Base-by-base conservation (phyloP, 2,329 filamentous ascomycete species). In the Penicillium decumbens region DNA sequence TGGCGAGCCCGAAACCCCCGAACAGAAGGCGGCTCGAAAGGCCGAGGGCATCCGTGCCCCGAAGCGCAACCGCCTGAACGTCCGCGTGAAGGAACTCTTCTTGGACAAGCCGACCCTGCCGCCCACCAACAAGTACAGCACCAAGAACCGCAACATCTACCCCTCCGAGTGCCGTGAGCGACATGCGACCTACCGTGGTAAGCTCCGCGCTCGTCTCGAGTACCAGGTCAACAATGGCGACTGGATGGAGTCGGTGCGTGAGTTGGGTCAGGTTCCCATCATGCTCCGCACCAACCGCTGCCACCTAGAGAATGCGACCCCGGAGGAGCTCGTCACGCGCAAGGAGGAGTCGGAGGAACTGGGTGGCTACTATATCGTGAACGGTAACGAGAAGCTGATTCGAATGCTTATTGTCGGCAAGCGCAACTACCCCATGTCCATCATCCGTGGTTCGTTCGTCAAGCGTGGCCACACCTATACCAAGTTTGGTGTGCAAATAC, bases 341-440 rank as follows among this genome's bases (percentile, higher is more conserved):
- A 95, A 96, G 68, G 93, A 98, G 73, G 93, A 98, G 71, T 88
- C 91, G 0, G 93, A 98, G 71, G 93, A 98, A 71, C 74, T 97
- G 28, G 93, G 93, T 32, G 93, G 93, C 39, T 98, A 97, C 71
- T 98, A 97, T 66, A 84, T 98, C 63, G 88, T 98, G 64, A 98
- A 98, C 69, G 93, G 93, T 57, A 95, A 91, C 65, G 93, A 98
- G 71, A 97, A 96, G 75, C 82, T 97, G 50, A 90, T 97, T 62
- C 89, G 93, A 66, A 84, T 97, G 76, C 79, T 98, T 55, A 85
- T 95, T 56, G 82, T 97, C 54, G 89, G 90, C 67, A 83, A 89
- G 71, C 81, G 93, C 65, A 98, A 98, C 71, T 96, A 89, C 65
- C 92, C 93, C 43, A 88, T 96, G 82, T 92, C 92, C 41, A 96